Percentiles rank a stretch among this genome's conserved stretches.
phyloP scores from a whole-genome alignment of 2,329 filamentous ascomycete genomes.

The Phaeosphaeriaceae sp. region DNA sequence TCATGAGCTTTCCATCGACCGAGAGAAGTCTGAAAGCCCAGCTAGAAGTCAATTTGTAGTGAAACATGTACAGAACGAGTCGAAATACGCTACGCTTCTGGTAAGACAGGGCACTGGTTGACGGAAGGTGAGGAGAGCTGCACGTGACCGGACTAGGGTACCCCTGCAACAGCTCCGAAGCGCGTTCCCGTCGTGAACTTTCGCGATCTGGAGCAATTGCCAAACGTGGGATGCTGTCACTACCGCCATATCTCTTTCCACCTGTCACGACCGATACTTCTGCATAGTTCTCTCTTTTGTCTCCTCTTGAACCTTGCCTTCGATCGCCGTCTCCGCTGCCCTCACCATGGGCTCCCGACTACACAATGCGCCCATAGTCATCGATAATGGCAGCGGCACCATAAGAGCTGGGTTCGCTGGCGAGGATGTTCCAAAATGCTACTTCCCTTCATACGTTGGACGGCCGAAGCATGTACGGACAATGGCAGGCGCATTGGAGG shows the following conservation, averaged over 20 bases:
- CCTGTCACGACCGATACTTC: conserved; percentile 6
- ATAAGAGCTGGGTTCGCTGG: conserved; percentile 97
- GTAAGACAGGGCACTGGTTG: background rate
- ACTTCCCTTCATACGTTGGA: conserved; percentile 96
- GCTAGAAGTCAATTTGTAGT: no score
- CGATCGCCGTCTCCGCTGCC: conserved; percentile 3
- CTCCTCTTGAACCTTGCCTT: conserved; percentile 1
- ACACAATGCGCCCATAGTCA: conserved; percentile 97
- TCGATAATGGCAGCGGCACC: conserved; percentile 98
- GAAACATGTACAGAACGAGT: no score
- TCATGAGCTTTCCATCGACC: no score
- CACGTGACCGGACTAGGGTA: conserved; percentile 38
- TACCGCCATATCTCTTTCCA: conserved; percentile 18
- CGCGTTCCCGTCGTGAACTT: conserved; percentile 43
- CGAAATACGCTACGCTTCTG: background rate
- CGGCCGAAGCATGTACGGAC: conserved; percentile 94
- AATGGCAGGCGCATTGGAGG: conserved; percentile 93
- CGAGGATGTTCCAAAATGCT: conserved; percentile 94
- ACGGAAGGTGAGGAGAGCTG: background rate
- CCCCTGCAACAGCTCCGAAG: conserved; percentile 34
- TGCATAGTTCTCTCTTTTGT: background rate
- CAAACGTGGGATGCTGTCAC: conserved; percentile 31
- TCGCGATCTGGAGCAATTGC: conserved; percentile 36
- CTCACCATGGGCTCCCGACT: conserved; percentile 71
- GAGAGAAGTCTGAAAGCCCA: no score